phyloP scores from a whole-genome alignment of 208 protist genomes.

The Porcisia deanei region DNA sequence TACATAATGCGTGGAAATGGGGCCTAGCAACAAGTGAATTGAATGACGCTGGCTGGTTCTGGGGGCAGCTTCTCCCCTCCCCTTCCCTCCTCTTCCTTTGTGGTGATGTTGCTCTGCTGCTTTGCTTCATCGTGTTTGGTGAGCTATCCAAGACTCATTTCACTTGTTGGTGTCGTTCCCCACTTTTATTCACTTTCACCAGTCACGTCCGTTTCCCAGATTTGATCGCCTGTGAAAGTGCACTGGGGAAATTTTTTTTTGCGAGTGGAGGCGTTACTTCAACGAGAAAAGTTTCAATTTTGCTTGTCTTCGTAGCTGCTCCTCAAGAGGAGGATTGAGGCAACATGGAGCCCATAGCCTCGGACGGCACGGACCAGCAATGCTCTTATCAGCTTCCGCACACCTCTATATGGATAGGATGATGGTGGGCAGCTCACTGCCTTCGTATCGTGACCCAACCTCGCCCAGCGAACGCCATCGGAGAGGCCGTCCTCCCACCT shows the following conservation, averaged over 20 bases:
- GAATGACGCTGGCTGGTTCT: not conserved
- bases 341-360: not conserved
- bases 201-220: not conserved
- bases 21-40: not conserved
- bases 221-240: not conserved
- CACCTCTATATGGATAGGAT: too few species aligned
- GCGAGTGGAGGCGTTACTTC: not conserved
- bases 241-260: not conserved
- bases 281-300: not conserved
- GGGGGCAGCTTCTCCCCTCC: not conserved
- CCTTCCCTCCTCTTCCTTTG: not conserved
- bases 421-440: too few species aligned
- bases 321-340: not conserved
- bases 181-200: not conserved
- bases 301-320: not conserved
- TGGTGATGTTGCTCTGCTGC: not conserved
- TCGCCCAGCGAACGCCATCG: too few species aligned
- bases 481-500: not conserved
- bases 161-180: not conserved
- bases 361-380: not conserved
- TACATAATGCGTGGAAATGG: not conserved
- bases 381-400: not conserved
- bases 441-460: too few species aligned
- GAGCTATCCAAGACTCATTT: not conserved
- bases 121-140: not conserved